Evolutionary conservation across 352 stramenopile genomes (phyloP).

Genomic region (Peronospora farinosa): DNA sequence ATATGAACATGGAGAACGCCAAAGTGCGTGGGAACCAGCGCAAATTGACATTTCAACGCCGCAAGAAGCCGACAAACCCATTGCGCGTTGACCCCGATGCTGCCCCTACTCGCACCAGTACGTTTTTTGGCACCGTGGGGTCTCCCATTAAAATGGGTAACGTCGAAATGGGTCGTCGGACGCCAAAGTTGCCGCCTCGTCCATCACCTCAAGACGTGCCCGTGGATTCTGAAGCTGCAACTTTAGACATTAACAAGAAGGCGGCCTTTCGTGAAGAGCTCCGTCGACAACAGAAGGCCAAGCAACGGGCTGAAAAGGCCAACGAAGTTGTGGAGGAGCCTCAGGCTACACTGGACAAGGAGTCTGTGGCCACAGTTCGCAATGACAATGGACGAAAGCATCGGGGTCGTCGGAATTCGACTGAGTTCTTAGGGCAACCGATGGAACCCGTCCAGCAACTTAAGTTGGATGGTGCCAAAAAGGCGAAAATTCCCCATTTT

Average conservation of each 20-base stretch:
- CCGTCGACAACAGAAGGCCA: slow-evolving; percentile 37
- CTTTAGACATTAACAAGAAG: slow-evolving; percentile 55
- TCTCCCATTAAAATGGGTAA: slow-evolving; percentile 64
- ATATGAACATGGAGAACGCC: slow-evolving; percentile 53
- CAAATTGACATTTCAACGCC: slow-evolving; percentile 49
- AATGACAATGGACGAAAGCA: slow-evolving; percentile 33
- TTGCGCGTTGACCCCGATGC: slow-evolving; percentile 32
- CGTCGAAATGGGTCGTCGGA: slow-evolving; percentile 9
- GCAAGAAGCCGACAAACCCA: slow-evolving; percentile 33
- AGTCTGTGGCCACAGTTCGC: slow-evolving; percentile 38
- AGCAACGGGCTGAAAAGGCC: slow-evolving; percentile 29
- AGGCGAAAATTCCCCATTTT: slow-evolving; percentile 71
- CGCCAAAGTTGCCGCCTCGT: slow-evolving; percentile 13
- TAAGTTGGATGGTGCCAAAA: slow-evolving; percentile 58
- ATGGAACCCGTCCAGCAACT: slow-evolving; percentile 57
- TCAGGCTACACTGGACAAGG: slow-evolving; percentile 7
- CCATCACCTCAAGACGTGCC: slow-evolving; percentile 11
- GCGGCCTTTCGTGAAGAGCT: slow-evolving; percentile 44
- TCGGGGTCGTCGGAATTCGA: slow-evolving; percentile 35
- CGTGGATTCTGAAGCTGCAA: slow-evolving; percentile 46
- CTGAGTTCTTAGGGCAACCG: slow-evolving; percentile 41
- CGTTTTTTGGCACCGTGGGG: slow-evolving; percentile 65
- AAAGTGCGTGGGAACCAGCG: slow-evolving; percentile 42
- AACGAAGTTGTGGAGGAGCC: slow-evolving; percentile 10
- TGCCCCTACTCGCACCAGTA: slow-evolving; percentile 35